phyloP scores from a whole-genome alignment of 495 filamentous ascomycete species.

The Penicillium lividum region DNA sequence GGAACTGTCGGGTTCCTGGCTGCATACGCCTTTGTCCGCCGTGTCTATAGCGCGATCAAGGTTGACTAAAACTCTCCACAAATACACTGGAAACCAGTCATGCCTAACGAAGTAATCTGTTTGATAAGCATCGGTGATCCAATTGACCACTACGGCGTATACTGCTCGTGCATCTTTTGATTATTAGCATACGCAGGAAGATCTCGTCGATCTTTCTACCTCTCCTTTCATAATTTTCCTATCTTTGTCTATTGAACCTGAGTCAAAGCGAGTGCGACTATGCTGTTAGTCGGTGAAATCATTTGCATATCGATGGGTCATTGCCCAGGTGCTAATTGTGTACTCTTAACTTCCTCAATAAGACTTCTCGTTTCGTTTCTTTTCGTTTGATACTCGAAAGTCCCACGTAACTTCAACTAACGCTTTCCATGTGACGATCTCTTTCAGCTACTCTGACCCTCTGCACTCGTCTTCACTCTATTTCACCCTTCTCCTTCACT shows the following conservation, averaged over 20 bases:
- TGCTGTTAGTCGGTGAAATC: background rate
- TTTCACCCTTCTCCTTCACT: too few relatives aligned
- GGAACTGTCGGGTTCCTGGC: constrained; percentile 89
- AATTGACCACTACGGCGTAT: constrained; percentile 28
- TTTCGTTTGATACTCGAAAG: too few relatives aligned
- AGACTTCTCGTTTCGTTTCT: too few relatives aligned
- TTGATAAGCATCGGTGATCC: constrained; percentile 29
- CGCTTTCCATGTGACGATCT: too few relatives aligned
- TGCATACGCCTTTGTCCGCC: constrained; percentile 83
- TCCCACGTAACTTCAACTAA: too few relatives aligned
- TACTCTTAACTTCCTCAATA: background rate
- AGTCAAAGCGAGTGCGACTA: background rate
- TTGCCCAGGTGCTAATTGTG: background rate
- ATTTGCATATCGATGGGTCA: background rate
- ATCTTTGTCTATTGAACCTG: background rate
- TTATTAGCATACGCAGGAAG: background rate
- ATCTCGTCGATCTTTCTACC: background rate
- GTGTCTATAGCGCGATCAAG: constrained; percentile 69
- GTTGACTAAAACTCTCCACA: constrained; percentile 33
- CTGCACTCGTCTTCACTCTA: too few relatives aligned
- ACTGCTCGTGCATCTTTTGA: constrained; percentile 20
- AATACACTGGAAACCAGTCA: background rate
- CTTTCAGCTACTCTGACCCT: too few relatives aligned
- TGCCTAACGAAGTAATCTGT: constrained; percentile 21
- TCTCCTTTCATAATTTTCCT: background rate